A percentile compares a stretch with the other conserved stretches of the same genome.
These are phyloP conservation scores for Sporothrix inflata DNA, from an alignment of 2,329 filamentous ascomycete genomes.

Conservation along the genomic window DNA sequence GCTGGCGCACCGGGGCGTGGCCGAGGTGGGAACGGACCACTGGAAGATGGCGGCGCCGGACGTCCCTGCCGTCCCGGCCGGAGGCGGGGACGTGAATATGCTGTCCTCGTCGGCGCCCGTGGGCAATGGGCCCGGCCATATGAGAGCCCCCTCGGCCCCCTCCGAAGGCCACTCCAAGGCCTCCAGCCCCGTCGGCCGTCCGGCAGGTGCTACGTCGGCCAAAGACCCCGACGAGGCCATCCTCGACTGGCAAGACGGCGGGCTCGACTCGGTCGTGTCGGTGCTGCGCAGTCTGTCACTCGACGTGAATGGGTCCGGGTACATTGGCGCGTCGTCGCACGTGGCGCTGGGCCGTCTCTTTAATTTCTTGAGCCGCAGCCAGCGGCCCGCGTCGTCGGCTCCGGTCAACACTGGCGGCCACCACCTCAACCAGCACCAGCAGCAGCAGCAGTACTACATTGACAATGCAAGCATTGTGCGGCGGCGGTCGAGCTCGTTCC, in stretches of 20 bases:
- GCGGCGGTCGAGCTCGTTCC: slow-evolving; percentile 12
- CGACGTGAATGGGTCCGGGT: slow-evolving; percentile 18
- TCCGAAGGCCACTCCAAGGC: slow-evolving; percentile 10
- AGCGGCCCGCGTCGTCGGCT: background rate
- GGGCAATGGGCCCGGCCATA: no score
- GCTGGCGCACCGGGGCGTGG: slow-evolving; percentile 23
- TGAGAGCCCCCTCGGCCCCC: background rate
- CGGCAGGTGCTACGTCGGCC: background rate
- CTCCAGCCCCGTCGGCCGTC: background rate
- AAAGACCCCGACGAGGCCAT: slow-evolving; percentile 21
- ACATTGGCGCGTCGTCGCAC: slow-evolving; percentile 25
- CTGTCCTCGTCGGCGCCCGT: background rate
- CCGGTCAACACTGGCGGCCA: background rate
- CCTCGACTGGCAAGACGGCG: slow-evolving; percentile 20
- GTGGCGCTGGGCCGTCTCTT: slow-evolving; percentile 18
- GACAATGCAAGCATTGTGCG: slow-evolving; percentile 15
- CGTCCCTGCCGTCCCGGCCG: background rate
- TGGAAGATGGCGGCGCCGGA: background rate
- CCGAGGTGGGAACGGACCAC: slow-evolving; percentile 20
- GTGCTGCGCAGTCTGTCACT: slow-evolving; percentile 19
- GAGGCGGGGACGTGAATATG: background rate
- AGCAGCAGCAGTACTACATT: background rate
- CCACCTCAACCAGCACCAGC: slow-evolving; percentile 17
- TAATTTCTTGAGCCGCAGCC: background rate
- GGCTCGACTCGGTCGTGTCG: slow-evolving; percentile 16